Evolutionary conservation across 2,329 filamentous ascomycete species (phyloP), one percentile per base, ranked within the genome.

Genomic region (Colletotrichum sojae): DNA sequence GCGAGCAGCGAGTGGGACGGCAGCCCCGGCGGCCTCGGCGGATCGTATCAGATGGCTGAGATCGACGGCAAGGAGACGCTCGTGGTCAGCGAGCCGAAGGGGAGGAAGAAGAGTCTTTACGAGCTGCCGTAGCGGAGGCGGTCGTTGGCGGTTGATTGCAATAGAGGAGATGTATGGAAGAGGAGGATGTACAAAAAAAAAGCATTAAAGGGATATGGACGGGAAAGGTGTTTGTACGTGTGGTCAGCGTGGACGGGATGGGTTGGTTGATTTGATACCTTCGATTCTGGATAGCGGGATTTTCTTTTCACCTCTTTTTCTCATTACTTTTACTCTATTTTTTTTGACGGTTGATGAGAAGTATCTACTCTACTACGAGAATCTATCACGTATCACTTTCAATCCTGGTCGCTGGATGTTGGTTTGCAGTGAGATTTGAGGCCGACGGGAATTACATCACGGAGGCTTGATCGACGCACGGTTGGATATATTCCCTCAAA

Each of bases 41-140:
- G 66, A 1, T 27, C 52, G 12, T 60, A 69, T 39, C 66, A 66
- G 62, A 66, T 69, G 62, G 66, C 55, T 2, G 66, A 69, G 55
- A 69, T 69, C 22, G 66, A 69, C 2, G 66, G 66, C 22, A 69
- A 60, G 61, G 66, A 69, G 51, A 45, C 61, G 66, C 18, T 69
- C 3, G 25, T 56, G 8, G 43, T 60, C 18, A n/a, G 25, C 5
- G 43, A 57, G 55, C 49, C 62, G 12, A 48, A 60, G 15, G 49
- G n/a, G 55, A 59, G 62, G 51, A 60, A 51, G 55, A 69, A 69
- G 66, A 69, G 66, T 20, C 6, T 69, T 31, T 66, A 69, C 6
- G 66, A 69, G 66, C 43, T 69, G 49, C 66, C 66, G 18, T 66
- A 60, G 53, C 25, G 48, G 15, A 6, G 18, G 2, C 18, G 27